Evolutionary conservation across 2,329 filamentous ascomycete genomes (phyloP).

Genomic region (Fusarium heterosporum): DNA sequence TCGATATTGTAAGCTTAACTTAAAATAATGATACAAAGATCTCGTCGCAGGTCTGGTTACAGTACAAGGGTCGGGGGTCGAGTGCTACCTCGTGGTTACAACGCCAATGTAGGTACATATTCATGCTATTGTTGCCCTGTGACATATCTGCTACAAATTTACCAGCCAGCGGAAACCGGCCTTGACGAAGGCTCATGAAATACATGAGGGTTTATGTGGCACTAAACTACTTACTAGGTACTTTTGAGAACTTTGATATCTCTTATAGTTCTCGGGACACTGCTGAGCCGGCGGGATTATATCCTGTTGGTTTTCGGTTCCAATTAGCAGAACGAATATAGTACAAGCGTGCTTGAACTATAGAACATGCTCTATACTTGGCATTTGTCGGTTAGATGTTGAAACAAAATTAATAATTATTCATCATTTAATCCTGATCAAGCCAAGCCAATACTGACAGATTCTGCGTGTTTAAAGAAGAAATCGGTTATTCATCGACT

Average conservation of each 20-base stretch:
- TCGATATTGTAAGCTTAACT: conserved; percentile 17
- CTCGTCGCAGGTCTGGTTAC: conserved; percentile 35
- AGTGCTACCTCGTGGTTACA: conserved; percentile 16
- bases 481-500: conserved; percentile 4
- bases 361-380: conserved; percentile 6
- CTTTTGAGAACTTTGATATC: not conserved
- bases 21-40: conserved; percentile 5
- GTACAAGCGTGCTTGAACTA: not conserved
- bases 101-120: conserved; percentile 19
- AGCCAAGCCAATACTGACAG: not conserved
- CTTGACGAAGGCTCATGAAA: not conserved
- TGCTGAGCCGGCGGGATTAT: not conserved
- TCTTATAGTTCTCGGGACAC: not conserved
- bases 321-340: not conserved
- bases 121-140: conserved; percentile 22
- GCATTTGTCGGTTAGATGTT: conserved; percentile 10
- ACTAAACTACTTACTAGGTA: conserved; percentile 2
- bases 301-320: not conserved
- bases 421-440: not conserved
- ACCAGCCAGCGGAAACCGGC: conserved; percentile 4
- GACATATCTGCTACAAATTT: conserved; percentile 31
- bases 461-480: not conserved
- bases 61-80: conserved; percentile 20
- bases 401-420: conserved; percentile 8
- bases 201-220: not conserved